Base-by-base conservation (phyloP, 176 grass and related monocot genomes). In the Calamus simplicifolius region DNA sequence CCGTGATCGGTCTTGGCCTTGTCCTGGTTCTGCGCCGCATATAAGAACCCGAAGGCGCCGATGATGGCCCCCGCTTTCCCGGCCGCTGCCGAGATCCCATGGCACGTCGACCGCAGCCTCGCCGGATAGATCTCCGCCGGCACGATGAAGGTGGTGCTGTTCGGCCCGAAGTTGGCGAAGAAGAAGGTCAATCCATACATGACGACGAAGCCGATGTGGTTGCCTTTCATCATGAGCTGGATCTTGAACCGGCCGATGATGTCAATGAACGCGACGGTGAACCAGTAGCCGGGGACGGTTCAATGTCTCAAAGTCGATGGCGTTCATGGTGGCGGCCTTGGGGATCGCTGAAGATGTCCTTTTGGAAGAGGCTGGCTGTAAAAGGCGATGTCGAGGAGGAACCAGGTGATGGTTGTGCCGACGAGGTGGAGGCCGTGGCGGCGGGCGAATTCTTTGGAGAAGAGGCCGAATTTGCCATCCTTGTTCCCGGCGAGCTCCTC, bases 51-150 rank as follows among this genome's bases (percentile, higher is more conserved):
- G 72, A 89, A 89, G 4, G 81, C 77, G 0, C 85, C 86, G 13
- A 85, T 5, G 54, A 89, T 85, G 8, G 86, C 81, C 17, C 86
- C 86, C 3, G 62, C 73, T 66, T 85, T 89, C 1, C 81, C 85
- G 4, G 81, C 63, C 3, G 86, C 86, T 16, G 77, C 58, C 1
- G 86, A 75, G 25, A 88, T 73, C 17, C 85, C 85, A 54, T 88
- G 85, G 69, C 85, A 88, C 4, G 85, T 88, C 0, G 85, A 69
- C 18, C 85, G 64, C 13, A 83, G 72, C 58, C 81, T 58, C 5
- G 85, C 85, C 10, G 85, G 85, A 68, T 83, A 88, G 59, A 88
- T 88, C 67, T 88, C 85, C 10, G 86, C 81, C 0, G 85, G 77
- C 27, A 89, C 77, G 56, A 89, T 75, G 73, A 89, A 89, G 0